phyloP scores from a whole-genome alignment of 768 basidiomycete species.

The Podaxis sp. region DNA sequence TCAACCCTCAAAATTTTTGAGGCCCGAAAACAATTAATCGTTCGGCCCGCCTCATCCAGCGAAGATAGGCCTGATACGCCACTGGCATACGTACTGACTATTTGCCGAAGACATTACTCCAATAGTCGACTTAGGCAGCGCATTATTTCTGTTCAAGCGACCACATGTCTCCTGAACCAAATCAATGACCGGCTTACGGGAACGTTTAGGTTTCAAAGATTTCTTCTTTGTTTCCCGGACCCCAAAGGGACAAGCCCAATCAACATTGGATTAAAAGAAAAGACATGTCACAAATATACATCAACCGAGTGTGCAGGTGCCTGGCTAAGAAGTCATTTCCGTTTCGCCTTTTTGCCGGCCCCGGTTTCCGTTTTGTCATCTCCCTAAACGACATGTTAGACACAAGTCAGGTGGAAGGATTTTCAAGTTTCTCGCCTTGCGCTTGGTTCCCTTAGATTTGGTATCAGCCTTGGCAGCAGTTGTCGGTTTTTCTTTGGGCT shows the following conservation, averaged over 20 bases:
- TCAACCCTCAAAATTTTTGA: not conserved
- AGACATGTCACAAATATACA: not conserved
- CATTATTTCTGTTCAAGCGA: not conserved
- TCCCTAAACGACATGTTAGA: slow-evolving; percentile 27
- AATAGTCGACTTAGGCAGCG: not conserved
- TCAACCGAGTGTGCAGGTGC: not conserved
- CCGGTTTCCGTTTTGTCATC: slow-evolving; percentile 40
- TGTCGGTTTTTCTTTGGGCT: slow-evolving; percentile 51
- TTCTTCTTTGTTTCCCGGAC: not conserved
- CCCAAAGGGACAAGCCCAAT: too few species aligned
- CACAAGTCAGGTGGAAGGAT: not conserved
- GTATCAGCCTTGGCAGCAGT: slow-evolving; percentile 24
- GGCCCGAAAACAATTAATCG: not conserved
- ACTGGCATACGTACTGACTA: not conserved
- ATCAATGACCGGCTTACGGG: not conserved
- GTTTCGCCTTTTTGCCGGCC: slow-evolving; percentile 16
- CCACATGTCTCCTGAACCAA: not conserved
- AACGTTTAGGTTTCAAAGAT: not conserved
- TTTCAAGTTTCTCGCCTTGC: slow-evolving; percentile 45
- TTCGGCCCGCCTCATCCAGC: not conserved
- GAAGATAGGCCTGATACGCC: not conserved
- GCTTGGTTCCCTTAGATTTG: slow-evolving; percentile 41
- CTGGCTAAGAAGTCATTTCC: not conserved
- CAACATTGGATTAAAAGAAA: not conserved
- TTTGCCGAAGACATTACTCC: not conserved